Base-by-base conservation (phyloP, 345 rosid species). In the Ricinus communis region DNA sequence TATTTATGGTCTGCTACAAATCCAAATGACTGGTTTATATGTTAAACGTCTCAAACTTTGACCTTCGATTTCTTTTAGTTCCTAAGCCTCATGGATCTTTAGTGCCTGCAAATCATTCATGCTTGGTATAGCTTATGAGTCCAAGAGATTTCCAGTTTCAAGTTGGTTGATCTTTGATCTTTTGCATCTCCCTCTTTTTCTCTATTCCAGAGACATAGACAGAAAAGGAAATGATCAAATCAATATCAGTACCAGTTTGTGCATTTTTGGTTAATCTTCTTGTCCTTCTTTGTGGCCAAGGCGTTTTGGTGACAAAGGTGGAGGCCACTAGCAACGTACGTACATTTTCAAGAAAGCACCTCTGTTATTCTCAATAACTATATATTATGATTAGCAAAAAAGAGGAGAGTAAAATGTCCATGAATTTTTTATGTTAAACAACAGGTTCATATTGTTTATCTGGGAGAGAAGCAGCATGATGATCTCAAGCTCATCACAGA, bases 361-460 rank as follows among this genome's bases (percentile, higher is more conserved):
- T 47, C 31, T 22, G 27, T 68, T 24, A 8, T 11, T 43, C 50
- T 41, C 43, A 36, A 6, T 70, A 6, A 33, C 21, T 27, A 1
- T 8, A 3, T 47, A 31, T 14, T 46, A 22, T 47, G 21, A 6
- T 36, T 36, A 22, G 8, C 22, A 31, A 3, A n/a, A 14, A n/a
- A 46, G 22, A 5, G 22, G 30, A 30, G 25, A 41, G n/a, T n/a
- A n/a, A n/a, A 21, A 40, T 38, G 21, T 50, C 22, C 62, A 50
- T 11, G 57, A 46, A 14, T 22, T 22, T 77, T 2, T 52, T 51
- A 22, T 58, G 38, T 59, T 61, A 24, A 31, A 65, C 24, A 55
- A 67, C 84, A 88, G 93, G 83, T 88, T 71, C 87, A 88, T 71
- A 83, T 88, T 10, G 82, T 87, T 49, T 89, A 88, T 60, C 65